Conservation (phyloP, 164 flowering plant species). For the Dillenia turbinata region DNA sequence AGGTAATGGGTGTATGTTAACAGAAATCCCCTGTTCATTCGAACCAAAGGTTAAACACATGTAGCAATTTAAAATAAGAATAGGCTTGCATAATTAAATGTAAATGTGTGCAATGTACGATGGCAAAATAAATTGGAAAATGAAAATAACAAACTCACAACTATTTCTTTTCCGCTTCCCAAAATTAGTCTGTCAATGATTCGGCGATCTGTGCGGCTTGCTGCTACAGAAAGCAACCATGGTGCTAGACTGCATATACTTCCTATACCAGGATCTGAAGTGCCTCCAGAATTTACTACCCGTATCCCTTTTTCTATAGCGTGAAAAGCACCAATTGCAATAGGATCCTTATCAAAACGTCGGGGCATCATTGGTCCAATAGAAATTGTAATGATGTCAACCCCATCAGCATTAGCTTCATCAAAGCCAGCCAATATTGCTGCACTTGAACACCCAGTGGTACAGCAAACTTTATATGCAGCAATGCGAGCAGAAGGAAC, state of each 20-base stretch:
- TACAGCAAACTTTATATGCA: conserved; percentile 21
- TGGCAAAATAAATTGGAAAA: not conserved
- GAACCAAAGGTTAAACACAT: not conserved
- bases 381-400: conserved; percentile 26
- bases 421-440: conserved; percentile 31
- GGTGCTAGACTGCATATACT: conserved; percentile 13
- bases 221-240: conserved; percentile 32
- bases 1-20: conserved; percentile 14
- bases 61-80: too few relatives aligned
- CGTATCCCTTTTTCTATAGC: too few relatives aligned
- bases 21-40: conserved; percentile 15
- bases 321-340: conserved; percentile 31
- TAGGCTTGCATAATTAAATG: not conserved
- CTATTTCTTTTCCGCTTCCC: conserved; percentile 19
- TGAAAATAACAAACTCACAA: conserved; percentile 11
- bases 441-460: not conserved
- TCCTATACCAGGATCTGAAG: conserved; percentile 1
- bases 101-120: not conserved
- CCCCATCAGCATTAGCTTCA: conserved; percentile 40
- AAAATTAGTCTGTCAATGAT: conserved; percentile 19
- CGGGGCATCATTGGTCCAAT: not conserved
- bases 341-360: not conserved
- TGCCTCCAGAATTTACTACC: too few relatives aligned
- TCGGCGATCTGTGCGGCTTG: conserved; percentile 26
- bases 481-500: conserved; percentile 38